Conservation (phyloP, 768 basidiomycete species). For the Russula ochroleuca region DNA sequence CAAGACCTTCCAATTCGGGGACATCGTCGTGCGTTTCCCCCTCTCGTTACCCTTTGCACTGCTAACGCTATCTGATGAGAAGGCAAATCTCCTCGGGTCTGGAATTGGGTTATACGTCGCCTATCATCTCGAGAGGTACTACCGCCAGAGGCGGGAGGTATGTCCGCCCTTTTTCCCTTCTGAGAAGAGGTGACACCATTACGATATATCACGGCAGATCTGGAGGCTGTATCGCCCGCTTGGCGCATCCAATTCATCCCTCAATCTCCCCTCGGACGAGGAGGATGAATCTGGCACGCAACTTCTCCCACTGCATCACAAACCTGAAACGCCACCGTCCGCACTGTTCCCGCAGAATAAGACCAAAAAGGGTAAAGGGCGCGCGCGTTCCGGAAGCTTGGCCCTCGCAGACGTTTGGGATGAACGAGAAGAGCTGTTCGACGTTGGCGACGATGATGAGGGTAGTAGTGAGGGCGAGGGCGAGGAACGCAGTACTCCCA, state of each 20-base stretch:
- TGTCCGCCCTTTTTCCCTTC: slow-evolving; percentile 21
- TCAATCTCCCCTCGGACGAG: slow-evolving; percentile 47
- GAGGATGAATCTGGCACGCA: slow-evolving; percentile 49
- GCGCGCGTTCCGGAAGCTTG: slow-evolving; percentile 17
- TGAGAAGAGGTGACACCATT: background rate
- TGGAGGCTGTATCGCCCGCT: slow-evolving; percentile 74
- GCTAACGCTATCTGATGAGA: background rate
- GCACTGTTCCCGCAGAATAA: slow-evolving; percentile 6
- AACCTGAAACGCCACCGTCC: slow-evolving; percentile 21
- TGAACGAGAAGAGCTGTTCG: slow-evolving; percentile 72
- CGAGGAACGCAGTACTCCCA: background rate
- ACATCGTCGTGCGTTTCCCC: slow-evolving; percentile 55
- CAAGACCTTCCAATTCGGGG: slow-evolving; percentile 68
- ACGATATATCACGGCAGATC: slow-evolving; percentile 45
- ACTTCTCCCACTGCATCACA: slow-evolving; percentile 52
- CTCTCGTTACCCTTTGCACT: background rate
- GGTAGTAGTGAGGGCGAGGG: background rate
- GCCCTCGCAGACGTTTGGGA: slow-evolving; percentile 65
- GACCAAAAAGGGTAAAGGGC: slow-evolving; percentile 17
- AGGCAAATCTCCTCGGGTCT: slow-evolving; percentile 81
- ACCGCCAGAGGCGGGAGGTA: slow-evolving; percentile 77
- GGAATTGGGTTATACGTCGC: slow-evolving; percentile 60
- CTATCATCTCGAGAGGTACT: slow-evolving; percentile 68
- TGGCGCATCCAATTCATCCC: slow-evolving; percentile 40
- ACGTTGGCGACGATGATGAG: slow-evolving; percentile 58